phyloP scores from a whole-genome alignment of 345 rosid genomes.

The Eucalyptus globulus region DNA sequence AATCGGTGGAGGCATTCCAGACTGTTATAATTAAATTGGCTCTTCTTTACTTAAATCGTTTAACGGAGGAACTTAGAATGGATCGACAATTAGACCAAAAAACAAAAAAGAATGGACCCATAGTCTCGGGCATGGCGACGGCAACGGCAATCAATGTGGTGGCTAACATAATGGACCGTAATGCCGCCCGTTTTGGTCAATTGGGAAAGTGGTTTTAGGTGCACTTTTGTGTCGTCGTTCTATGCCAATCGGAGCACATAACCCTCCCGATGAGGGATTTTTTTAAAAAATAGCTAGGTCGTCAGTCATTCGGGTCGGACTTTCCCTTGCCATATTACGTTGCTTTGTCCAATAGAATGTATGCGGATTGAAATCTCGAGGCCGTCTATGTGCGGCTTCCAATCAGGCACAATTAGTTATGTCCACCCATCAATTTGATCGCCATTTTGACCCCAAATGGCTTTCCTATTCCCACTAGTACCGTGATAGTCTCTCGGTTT shows the following conservation, averaged over 20 bases:
- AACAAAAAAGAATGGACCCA: not conserved
- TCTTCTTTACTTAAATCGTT: not conserved
- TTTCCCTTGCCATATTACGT: not conserved
- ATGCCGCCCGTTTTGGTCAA: not conserved
- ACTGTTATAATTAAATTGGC: not conserved
- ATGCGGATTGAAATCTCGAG: not conserved
- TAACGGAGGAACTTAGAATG: not conserved
- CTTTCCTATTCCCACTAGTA: not conserved
- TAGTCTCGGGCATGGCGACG: not conserved
- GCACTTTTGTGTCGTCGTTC: not conserved
- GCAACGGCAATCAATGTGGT: not conserved
- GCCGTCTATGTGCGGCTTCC: not conserved
- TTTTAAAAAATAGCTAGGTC: not conserved
- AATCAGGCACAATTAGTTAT: fast-evolving
- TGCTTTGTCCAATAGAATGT: not conserved
- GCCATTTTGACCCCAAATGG: not conserved
- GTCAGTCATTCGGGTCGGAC: not conserved
- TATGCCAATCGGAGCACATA: not conserved
- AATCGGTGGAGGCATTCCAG: not conserved
- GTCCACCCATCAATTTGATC: not conserved
- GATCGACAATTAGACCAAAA: not conserved
- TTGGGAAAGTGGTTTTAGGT: not conserved
- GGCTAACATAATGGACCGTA: not conserved
- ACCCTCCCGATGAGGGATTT: no score
- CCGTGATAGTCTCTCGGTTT: not conserved